These are phyloP conservation scores for Mycena rebaudengoi DNA, from an alignment of 768 basidiomycete genomes.

Conservation along the genomic window DNA sequence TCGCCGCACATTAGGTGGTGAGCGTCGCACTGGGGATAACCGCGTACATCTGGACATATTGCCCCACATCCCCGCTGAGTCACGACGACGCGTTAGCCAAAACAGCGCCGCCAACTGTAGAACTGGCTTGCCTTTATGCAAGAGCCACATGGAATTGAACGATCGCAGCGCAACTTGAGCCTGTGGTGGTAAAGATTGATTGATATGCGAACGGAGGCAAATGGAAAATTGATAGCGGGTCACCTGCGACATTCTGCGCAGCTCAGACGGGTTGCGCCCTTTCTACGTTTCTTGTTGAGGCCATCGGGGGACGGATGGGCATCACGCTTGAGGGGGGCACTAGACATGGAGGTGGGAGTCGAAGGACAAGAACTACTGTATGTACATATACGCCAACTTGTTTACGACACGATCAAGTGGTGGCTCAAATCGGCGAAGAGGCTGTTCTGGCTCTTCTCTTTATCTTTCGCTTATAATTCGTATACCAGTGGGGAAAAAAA, in stretches of 20 bases:
- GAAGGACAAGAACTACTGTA: not conserved
- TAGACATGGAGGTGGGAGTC: constrained; percentile 43
- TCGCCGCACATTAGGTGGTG: constrained; percentile 18
- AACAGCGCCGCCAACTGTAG: not conserved
- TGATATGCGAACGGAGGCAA: constrained; percentile 15
- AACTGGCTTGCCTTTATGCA: constrained; percentile 71
- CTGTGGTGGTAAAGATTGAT: constrained; percentile 41
- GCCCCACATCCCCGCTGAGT: constrained; percentile 75
- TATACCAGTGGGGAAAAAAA: too few species aligned
- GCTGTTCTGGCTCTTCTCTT: too few species aligned
- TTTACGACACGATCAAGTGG: not conserved
- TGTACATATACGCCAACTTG: not conserved
- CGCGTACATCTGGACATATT: constrained; percentile 82
- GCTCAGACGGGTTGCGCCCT: constrained; percentile 79
- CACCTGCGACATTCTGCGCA: constrained; percentile 87
- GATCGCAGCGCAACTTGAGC: constrained; percentile 78
- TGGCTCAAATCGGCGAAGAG: too few species aligned
- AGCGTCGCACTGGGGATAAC: constrained; percentile 15
- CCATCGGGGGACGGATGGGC: constrained; percentile 34
- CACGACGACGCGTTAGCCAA: constrained; percentile 6
- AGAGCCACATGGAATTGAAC: constrained; percentile 78
- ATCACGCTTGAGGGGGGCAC: constrained; percentile 40
- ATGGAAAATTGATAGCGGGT: constrained; percentile 13
- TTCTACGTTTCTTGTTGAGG: constrained; percentile 65
- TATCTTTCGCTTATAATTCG: too few species aligned